phyloP scores from a whole-genome alignment of 176 grass and related monocot genomes.

The Tillandsia leiboldiana region DNA sequence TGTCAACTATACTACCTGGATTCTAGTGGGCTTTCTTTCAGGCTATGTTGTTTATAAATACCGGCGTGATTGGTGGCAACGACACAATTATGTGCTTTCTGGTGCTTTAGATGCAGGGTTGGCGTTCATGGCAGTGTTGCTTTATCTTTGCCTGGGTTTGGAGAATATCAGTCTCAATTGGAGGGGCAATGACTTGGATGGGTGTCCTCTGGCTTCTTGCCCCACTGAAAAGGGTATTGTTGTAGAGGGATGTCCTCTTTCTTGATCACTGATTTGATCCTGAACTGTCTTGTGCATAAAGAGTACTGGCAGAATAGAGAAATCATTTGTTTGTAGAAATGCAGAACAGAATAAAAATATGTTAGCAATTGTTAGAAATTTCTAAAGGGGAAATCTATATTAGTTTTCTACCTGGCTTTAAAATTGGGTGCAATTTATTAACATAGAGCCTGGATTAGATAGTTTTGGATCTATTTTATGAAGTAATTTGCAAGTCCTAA shows the following conservation, averaged over 20 bases:
- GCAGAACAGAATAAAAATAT: too few species aligned
- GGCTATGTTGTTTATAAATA: slow-evolving; percentile 84
- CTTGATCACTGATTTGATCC: background rate
- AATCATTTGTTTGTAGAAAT: too few species aligned
- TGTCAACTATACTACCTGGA: slow-evolving; percentile 83
- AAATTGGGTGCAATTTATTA: too few species aligned
- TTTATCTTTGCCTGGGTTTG: slow-evolving; percentile 74
- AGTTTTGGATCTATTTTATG: too few species aligned
- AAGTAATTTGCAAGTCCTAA: too few species aligned
- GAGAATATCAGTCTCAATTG: slow-evolving; percentile 62
- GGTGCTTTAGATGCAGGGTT: slow-evolving; percentile 82
- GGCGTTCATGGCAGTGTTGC: slow-evolving; percentile 81
- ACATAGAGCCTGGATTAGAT: too few species aligned
- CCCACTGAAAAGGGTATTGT: slow-evolving; percentile 62
- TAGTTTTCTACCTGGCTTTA: too few species aligned
- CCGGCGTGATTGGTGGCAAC: slow-evolving; percentile 71
- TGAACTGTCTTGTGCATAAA: background rate
- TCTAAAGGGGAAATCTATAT: too few species aligned
- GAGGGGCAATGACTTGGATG: slow-evolving; percentile 89
- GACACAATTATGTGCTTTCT: slow-evolving; percentile 85
- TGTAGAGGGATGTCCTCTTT: slow-evolving; percentile 65
- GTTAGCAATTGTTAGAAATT: too few species aligned
- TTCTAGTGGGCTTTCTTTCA: slow-evolving; percentile 73
- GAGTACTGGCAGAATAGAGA: background rate
- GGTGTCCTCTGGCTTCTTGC: slow-evolving; percentile 72